A percentile compares a stretch with the other conserved stretches of the same genome.
Evolutionary conservation across 2,329 filamentous ascomycete genomes (phyloP).

Genomic region (Claviceps lovelessii): DNA sequence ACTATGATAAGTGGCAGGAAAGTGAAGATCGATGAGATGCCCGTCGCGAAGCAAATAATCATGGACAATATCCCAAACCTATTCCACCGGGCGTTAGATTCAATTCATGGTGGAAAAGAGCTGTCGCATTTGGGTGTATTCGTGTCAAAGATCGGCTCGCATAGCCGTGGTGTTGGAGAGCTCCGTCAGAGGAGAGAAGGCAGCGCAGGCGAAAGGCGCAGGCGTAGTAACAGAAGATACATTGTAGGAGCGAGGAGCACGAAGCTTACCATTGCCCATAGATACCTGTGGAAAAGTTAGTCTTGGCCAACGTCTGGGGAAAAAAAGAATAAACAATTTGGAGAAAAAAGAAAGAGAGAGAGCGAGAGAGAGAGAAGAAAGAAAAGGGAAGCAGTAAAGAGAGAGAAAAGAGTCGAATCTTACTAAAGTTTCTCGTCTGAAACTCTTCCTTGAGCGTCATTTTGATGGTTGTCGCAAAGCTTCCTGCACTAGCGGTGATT

Average conservation of each 20-base stretch:
- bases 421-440: conserved; percentile 61
- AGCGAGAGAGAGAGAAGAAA: not conserved
- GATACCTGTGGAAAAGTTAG: conserved; percentile 38
- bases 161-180: not conserved
- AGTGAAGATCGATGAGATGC: conserved; percentile 53
- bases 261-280: conserved; percentile 58
- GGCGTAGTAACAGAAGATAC: not conserved
- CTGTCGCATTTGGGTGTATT: not conserved
- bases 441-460: conserved; percentile 63
- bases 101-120: not conserved
- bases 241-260: not conserved
- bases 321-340: no score
- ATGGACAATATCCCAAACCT: conserved; percentile 59
- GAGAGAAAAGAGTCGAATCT: conserved; percentile 16
- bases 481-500: not conserved
- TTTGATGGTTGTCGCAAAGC: conserved; percentile 21
- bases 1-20: conserved; percentile 33
- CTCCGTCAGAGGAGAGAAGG: not conserved
- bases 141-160: not conserved
- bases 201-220: not conserved
- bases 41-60: conserved; percentile 55
- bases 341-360: no score
- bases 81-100: conserved; percentile 1
- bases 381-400: no score
- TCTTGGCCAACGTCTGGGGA: not conserved